Evolutionary conservation across 2,329 filamentous ascomycete genomes (phyloP), one percentile per base, ranked within the genome.

Genomic region (Fusarium keratoplasticum): DNA sequence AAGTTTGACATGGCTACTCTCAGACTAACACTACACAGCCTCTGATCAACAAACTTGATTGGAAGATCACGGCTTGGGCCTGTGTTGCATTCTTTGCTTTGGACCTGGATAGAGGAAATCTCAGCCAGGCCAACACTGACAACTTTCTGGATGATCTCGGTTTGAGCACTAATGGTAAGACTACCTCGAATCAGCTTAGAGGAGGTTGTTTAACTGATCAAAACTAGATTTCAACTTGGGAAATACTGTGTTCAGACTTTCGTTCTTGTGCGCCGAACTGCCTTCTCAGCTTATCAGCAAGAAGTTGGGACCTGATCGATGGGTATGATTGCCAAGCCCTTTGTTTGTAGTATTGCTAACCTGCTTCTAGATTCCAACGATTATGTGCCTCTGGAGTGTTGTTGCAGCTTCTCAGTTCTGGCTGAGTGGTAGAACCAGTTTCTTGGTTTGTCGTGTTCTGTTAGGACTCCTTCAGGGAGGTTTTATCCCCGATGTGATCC

Each of bases 281-380:
- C 90, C 90, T 0, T 91, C 89, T 0, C 89, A 92, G 74, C 82
- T 92, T 16, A 82, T 91, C 35, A 85, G 83, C 65, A 89, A 91
- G 78, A 89, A 85, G 84, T 78, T 89, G 58, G 89, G 87, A 0
- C 88, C 88, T 0, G 89, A 91, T 70, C 84, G 87, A 29, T 91
- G 89, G 89, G 67, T 70, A 59, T 10, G 60, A 10, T 3, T 8
- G 9, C 3, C 38, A 6, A 38, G 14, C 14, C 13, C 13, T 16
- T 33, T 57, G 13, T 18, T 25, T 1, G 6, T 9, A 52, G 0
- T 13, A 1, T 3, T 10, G 6, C 54, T 58, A 0, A 58, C 22
- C 0, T 13, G 1, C 2, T 13, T 6, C 6, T 16, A 68, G 68
- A 90, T 91, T 57, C 89, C 89, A 0, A 80, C 87, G 29, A 88